phyloP scores from a whole-genome alignment of 2,329 filamentous ascomycete species.

The Thelonectria blattea region DNA sequence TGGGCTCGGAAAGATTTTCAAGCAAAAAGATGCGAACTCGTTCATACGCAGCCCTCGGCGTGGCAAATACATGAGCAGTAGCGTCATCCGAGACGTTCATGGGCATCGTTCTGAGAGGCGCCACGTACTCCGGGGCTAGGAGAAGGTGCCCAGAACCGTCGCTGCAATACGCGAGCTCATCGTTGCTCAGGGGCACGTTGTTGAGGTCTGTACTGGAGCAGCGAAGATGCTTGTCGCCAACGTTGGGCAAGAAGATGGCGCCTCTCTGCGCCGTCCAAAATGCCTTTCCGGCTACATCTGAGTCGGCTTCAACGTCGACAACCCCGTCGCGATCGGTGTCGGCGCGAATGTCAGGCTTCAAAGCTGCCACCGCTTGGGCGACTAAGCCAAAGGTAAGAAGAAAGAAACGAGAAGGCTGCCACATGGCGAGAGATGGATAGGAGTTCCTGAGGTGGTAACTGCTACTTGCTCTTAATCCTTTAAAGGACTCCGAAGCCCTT shows the following conservation, averaged over 20 bases:
- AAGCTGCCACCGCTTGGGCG: too few species aligned
- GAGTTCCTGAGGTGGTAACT: too few species aligned
- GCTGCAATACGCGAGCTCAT: conserved; percentile 42
- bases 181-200: conserved; percentile 7
- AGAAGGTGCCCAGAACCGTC: conserved; percentile 45
- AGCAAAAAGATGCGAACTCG: conserved; percentile 41
- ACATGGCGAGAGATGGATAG: too few species aligned
- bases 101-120: conserved; percentile 43
- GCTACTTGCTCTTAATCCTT: too few species aligned
- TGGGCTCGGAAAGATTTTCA: conserved; percentile 3
- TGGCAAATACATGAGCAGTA: conserved; percentile 26
- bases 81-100: conserved; percentile 27
- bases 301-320: conserved; percentile 9
- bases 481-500: too few species aligned
- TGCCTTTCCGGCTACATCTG: conserved; percentile 12
- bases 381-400: not conserved
- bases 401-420: not conserved
- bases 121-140: conserved; percentile 40
- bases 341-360: conserved; percentile 16
- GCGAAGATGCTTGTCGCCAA: conserved; percentile 21
- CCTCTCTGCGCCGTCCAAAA: conserved; percentile 17
- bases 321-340: conserved; percentile 27
- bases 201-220: conserved; percentile 10
- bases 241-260: conserved; percentile 27
- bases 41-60: conserved; percentile 5